Evolutionary conservation across 2,329 filamentous ascomycete species (phyloP), one percentile per base, ranked within the genome.

Genomic region (Penicillium hesseltinei): DNA sequence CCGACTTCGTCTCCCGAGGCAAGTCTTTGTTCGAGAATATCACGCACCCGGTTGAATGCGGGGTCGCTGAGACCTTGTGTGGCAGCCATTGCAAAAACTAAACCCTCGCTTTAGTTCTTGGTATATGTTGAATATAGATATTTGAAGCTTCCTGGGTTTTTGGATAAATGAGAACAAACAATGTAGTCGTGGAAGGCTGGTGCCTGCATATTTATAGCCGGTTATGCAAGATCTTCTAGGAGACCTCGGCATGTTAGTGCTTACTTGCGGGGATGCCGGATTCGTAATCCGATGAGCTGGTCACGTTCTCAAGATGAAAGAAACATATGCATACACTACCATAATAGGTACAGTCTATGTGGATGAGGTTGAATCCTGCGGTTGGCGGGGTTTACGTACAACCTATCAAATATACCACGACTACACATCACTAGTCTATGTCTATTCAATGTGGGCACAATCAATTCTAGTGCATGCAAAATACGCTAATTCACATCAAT

Each of bases 1-100:
- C 80, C 80, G 6, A 80, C 52, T 44, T 82, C 79, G 3, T 73
- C 65, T 19, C 71, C 77, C 1, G 66, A 70, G 10, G 66, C 61
- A n/a, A 82, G 44, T 25, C 69, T 68, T 4, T 71, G 36, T 31
- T 74, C 62, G 13, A 82, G 58, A 3, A 73, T 59, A 1, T 70
- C 61, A 10, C 71, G 68, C 23, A 81, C 62, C 0, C 67, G 49
- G 0, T 68, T 57, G 62, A 81, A 81, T 17, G 64, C 65, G 7
- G 70, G 59, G 25, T 79, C 70, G 42, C 69, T 74, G 6, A 67
- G 56, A 3, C 79, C 78, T 21, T 79, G 66, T 25, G 73, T 58
- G 39, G 53, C 29, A 5, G 66, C 38, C 69, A 71, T 71, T 23
- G 19, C 5, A 23, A 25, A 11, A 6, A 3, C 5, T 11, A 11